Percentiles rank a stretch among this genome's conserved stretches.
phyloP scores from a whole-genome alignment of 2,329 filamentous ascomycete species.

The Cercospora zeina region DNA sequence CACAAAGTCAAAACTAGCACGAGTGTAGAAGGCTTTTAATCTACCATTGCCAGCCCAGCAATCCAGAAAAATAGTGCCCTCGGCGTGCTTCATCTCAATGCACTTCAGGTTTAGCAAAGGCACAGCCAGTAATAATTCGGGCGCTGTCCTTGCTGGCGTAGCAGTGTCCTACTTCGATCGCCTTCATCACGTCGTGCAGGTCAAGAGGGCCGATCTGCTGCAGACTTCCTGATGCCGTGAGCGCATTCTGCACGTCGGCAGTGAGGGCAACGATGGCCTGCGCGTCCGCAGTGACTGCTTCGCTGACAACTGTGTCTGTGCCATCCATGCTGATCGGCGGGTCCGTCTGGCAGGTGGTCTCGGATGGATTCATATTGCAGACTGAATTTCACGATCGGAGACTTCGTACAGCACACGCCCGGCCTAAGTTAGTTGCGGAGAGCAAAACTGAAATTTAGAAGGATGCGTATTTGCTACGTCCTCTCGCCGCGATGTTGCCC shows the following conservation, averaged over 20 bases:
- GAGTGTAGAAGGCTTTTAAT: constrained; percentile 19
- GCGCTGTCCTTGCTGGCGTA: not conserved
- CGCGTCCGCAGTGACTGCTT: constrained; percentile 1
- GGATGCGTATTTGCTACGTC: too few species aligned
- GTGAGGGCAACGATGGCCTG: constrained; percentile 15
- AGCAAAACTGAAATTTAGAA: too few species aligned
- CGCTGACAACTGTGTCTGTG: not conserved
- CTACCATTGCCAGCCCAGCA: constrained; percentile 24
- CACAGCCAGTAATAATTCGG: not conserved
- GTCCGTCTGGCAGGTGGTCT: not conserved
- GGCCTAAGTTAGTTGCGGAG: too few species aligned
- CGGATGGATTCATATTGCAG: too few species aligned
- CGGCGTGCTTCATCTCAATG: not conserved
- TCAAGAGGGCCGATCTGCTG: constrained; percentile 14
- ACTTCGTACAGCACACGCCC: too few species aligned
- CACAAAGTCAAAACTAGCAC: constrained; percentile 16
- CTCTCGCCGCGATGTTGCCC: too few species aligned
- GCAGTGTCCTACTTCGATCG: not conserved
- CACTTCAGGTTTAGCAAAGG: not conserved
- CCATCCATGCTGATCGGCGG: not conserved
- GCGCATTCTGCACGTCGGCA: constrained; percentile 9
- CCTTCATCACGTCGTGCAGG: not conserved
- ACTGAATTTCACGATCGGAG: too few species aligned
- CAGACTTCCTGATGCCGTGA: constrained; percentile 20
- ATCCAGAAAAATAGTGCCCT: constrained; percentile 21